Base-by-base conservation (phyloP, 768 basidiomycete species). In the Hericium erinaceus region DNA sequence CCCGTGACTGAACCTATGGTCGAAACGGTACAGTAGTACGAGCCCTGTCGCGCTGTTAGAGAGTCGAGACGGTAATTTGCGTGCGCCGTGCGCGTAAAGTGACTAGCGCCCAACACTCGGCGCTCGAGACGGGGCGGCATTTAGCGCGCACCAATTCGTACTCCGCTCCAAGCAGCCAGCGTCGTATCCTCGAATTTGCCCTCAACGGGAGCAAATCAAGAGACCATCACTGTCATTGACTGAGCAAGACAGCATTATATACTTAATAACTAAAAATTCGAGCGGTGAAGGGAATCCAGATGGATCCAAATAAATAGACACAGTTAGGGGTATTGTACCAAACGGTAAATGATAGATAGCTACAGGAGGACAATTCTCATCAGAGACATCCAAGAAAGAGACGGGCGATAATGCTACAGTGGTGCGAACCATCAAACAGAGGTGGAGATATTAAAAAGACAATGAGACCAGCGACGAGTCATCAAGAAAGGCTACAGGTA, bases 361-460 rank as follows among this genome's bases (percentile, higher is more conserved):
- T 60, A 60, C 59, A 60, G 53, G 52, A 48, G 39, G 16, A 41
- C 22, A 26, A 26, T 3, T 26, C 26, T 26, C 26, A 26, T 26
- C 26, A n/a, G 54, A 49, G 38, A 46, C 33, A 33, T 33, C 55
- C 28, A 41, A 39, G 52, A 39, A 16, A 39, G 26, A 26, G 37
- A 28, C 51, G 55, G 53, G 46, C 10, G 20, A 60, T 60, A 60
- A 39, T 48, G 59, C 59, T 60, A 60, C 59, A 60, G 41, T 9
- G 13, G 56, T 60, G 20, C 38, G 52, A 39, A 49, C 51, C 46
- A 59, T 3, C 15, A 15, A 50, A 50, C 28, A 28, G 50, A 59
- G 58, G 51, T 38, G 33, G 20, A 46, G 44, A 46, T 10, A 46
- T 46, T 46, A 46, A 46, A 46, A 20, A 46, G 44, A 46, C 44